Conservation (phyloP, 1,284 basidiomycete species). For the Meira miltonrushii region DNA sequence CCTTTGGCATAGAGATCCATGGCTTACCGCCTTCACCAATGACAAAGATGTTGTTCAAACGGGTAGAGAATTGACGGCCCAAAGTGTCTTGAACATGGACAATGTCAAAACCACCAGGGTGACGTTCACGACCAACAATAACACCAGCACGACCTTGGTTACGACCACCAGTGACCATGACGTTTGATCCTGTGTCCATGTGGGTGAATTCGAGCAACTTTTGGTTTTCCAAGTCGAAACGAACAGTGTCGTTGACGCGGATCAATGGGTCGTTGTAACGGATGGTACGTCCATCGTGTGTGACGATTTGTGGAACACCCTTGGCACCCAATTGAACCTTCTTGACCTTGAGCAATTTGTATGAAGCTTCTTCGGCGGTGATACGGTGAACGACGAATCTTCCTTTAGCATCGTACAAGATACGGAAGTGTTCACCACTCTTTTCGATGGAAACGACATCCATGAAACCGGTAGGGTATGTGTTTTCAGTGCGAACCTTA, state of each 20-base stretch:
- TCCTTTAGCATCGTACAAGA: constrained; percentile 98
- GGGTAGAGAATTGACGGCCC: constrained; percentile 68
- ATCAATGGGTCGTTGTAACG: constrained; percentile 96
- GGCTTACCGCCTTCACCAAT: constrained; percentile 92
- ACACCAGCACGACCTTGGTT: constrained; percentile 98
- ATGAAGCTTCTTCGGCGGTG: constrained; percentile 91
- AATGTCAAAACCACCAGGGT: constrained; percentile 88
- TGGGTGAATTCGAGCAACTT: constrained; percentile 86
- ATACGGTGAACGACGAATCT: constrained; percentile 99
- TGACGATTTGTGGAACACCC: constrained; percentile 94
- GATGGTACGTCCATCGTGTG: constrained; percentile 98
- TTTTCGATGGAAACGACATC: constrained; percentile 97
- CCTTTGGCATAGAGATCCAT: constrained; percentile 94
- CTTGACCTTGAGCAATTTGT: constrained; percentile 97
- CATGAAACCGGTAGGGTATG: constrained; percentile 95
- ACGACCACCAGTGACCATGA: constrained; percentile 96
- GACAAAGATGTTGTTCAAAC: constrained; percentile 94
- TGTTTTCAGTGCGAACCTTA: constrained; percentile 97
- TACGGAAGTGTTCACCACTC: constrained; percentile 98
- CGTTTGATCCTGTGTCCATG: constrained; percentile 95
- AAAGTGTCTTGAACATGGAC: constrained; percentile 87
- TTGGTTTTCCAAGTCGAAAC: constrained; percentile 89
- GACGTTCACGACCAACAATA: constrained; percentile 92
- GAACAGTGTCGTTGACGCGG: constrained; percentile 95
- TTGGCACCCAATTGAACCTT: constrained; percentile 85